A percentile compares a stretch with the other conserved stretches of the same genome.
Conservation (phyloP, 2,329 filamentous ascomycete genomes). For the Colletotrichum eremochloae region DNA sequence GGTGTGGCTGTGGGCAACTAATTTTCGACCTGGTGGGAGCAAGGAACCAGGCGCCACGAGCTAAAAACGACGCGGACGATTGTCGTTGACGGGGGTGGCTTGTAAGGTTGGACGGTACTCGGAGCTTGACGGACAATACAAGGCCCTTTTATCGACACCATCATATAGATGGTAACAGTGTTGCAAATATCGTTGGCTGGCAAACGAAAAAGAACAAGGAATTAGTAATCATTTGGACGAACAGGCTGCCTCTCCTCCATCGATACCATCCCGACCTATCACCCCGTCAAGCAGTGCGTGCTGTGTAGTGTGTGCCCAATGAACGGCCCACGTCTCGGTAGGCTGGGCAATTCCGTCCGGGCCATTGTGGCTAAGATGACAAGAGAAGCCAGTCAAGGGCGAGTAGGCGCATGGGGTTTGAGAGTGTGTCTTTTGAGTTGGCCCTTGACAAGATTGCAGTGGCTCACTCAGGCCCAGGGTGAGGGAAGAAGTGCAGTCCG, state of each 20-base stretch:
- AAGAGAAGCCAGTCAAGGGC: slow-evolving; percentile 5
- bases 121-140: slow-evolving; percentile 24
- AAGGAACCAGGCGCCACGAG: slow-evolving; percentile 39
- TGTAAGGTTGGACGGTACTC: slow-evolving; percentile 37
- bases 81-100: slow-evolving; percentile 34
- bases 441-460: slow-evolving; percentile 23
- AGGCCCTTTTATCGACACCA: slow-evolving; percentile 1
- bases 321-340: slow-evolving; percentile 21
- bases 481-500: slow-evolving; percentile 19
- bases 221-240: slow-evolving; percentile 27
- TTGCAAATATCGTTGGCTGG: neutral
- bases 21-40: slow-evolving; percentile 38
- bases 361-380: slow-evolving; percentile 11
- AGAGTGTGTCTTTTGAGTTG: slow-evolving; percentile 26
- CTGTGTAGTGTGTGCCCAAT: slow-evolving; percentile 7
- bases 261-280: neutral
- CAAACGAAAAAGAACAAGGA: slow-evolving; percentile 16
- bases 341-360: slow-evolving; percentile 30
- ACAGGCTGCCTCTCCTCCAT: slow-evolving; percentile 26
- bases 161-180: neutral
- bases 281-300: neutral
- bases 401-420: slow-evolving; percentile 23
- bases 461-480: slow-evolving; percentile 18
- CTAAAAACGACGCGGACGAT: slow-evolving; percentile 38
- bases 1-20: slow-evolving; percentile 33